These are phyloP conservation scores for Mycena belliarum DNA, from an alignment of 768 basidiomycete species.

Conservation along the genomic window DNA sequence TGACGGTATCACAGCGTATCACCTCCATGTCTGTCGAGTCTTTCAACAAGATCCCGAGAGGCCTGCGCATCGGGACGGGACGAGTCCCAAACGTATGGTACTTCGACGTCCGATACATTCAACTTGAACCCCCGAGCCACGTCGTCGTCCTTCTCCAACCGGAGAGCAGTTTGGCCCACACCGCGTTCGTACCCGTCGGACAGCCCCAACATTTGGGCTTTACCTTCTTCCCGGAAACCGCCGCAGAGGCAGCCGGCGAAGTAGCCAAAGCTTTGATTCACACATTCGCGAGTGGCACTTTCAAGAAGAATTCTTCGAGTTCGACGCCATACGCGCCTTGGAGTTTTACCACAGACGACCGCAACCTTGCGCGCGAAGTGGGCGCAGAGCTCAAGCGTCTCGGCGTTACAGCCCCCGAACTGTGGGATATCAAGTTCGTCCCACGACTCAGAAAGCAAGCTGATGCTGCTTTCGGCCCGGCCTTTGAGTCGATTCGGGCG, in stretches of 20 bases:
- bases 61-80: neutral
- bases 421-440: conserved; percentile 27
- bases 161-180: conserved; percentile 26
- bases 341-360: conserved; percentile 18
- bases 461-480: neutral
- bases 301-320: neutral
- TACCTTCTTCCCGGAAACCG: conserved; percentile 34
- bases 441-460: conserved; percentile 2
- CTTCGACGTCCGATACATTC: conserved; percentile 37
- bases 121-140: conserved; percentile 34
- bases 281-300: conserved; percentile 25
- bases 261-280: conserved; percentile 31
- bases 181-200: conserved; percentile 27
- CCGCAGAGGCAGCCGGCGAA: conserved; percentile 31
- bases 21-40: neutral
- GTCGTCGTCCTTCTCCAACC: conserved; percentile 32
- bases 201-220: conserved; percentile 14
- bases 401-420: conserved; percentile 25
- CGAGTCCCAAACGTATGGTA: conserved; percentile 31
- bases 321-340: conserved; percentile 13
- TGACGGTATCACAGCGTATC: too few relatives aligned
- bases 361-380: conserved; percentile 27
- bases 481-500: neutral
- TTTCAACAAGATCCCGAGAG: neutral
- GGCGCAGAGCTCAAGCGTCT: conserved; percentile 29